These are phyloP conservation scores for Exophiala aquamarina DNA, from an alignment of 2,329 filamentous ascomycete genomes.

Conservation along the genomic window DNA sequence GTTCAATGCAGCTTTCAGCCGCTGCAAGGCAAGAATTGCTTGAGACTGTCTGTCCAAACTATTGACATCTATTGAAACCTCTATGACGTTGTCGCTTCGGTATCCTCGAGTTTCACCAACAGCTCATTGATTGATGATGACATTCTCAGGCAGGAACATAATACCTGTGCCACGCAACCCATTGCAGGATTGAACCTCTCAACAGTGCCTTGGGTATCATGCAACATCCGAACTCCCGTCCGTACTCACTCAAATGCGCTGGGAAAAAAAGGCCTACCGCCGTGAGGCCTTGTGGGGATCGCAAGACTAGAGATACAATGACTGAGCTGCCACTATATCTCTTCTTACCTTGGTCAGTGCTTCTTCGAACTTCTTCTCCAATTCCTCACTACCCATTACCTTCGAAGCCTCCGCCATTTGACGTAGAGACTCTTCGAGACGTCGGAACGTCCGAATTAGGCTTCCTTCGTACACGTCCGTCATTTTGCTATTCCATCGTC, in stretches of 20 bases:
- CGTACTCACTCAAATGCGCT: neutral
- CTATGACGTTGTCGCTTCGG: too few species aligned
- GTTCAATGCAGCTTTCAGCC: slow-evolving; percentile 17
- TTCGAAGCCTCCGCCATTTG: slow-evolving; percentile 96
- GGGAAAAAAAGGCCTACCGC: neutral
- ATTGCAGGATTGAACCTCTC: neutral
- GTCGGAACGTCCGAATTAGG: slow-evolving; percentile 91
- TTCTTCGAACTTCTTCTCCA: slow-evolving; percentile 53
- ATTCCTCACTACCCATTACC: slow-evolving; percentile 95
- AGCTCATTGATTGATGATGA: too few species aligned
- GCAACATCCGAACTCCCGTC: slow-evolving; percentile 1
- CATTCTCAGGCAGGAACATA: neutral
- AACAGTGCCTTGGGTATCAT: slow-evolving; percentile 6
- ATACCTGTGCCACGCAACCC: neutral
- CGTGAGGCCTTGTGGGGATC: neutral
- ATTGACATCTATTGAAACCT: too few species aligned
- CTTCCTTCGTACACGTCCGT: slow-evolving; percentile 97
- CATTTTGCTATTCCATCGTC: slow-evolving; percentile 73
- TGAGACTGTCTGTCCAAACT: neutral
- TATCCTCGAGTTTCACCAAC: too few species aligned
- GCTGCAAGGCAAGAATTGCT: slow-evolving; percentile 15
- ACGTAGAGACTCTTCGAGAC: slow-evolving; percentile 86
- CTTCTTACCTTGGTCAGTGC: slow-evolving; percentile 52
- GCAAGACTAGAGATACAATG: slow-evolving; percentile 66
- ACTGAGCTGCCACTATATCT: slow-evolving; percentile 94